phyloP scores from a whole-genome alignment of 1,284 basidiomycete genomes.

The Tylopilus microsporus region DNA sequence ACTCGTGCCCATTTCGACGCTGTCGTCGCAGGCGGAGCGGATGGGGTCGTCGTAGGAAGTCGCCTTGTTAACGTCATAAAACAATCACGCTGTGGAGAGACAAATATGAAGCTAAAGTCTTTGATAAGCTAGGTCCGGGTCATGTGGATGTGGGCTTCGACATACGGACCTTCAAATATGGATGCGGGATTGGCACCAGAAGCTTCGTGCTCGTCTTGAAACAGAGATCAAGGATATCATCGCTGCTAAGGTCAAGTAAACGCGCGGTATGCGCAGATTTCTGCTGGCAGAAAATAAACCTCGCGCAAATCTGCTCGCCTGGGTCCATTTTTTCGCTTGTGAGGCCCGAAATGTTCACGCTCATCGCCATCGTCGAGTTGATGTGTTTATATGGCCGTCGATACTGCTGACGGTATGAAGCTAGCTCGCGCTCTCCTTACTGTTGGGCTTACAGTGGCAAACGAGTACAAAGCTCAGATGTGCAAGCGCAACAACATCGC shows the following conservation, averaged over 20 bases:
- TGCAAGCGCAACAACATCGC: conserved; percentile 64
- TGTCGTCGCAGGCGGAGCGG: background rate
- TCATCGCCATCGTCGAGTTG: conserved; percentile 87
- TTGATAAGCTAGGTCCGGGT: conserved; percentile 56
- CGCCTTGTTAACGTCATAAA: background rate
- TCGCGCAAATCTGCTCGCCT: conserved; percentile 24
- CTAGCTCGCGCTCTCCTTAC: conserved; percentile 78
- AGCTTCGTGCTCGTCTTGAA: conserved; percentile 53
- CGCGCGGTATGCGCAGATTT: conserved; percentile 15
- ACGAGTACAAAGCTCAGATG: conserved; percentile 82
- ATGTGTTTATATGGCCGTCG: conserved; percentile 81
- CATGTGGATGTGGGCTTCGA: conserved; percentile 47
- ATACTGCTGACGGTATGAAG: conserved; percentile 85
- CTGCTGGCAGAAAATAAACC: background rate
- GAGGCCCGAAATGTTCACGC: conserved; percentile 73
- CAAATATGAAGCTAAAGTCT: conserved; percentile 58
- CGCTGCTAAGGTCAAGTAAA: conserved; percentile 34
- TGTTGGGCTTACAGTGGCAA: conserved; percentile 83
- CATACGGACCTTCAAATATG: conserved; percentile 62
- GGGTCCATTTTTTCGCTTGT: conserved; percentile 74
- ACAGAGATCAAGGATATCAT: conserved; percentile 54
- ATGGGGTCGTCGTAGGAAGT: background rate
- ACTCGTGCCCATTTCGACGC: background rate
- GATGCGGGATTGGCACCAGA: conserved; percentile 88
- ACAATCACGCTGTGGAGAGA: conserved; percentile 57